These are phyloP conservation scores for Podosphaera leucotricha DNA, from an alignment of 2,329 filamentous ascomycete genomes.

Conservation along the genomic window DNA sequence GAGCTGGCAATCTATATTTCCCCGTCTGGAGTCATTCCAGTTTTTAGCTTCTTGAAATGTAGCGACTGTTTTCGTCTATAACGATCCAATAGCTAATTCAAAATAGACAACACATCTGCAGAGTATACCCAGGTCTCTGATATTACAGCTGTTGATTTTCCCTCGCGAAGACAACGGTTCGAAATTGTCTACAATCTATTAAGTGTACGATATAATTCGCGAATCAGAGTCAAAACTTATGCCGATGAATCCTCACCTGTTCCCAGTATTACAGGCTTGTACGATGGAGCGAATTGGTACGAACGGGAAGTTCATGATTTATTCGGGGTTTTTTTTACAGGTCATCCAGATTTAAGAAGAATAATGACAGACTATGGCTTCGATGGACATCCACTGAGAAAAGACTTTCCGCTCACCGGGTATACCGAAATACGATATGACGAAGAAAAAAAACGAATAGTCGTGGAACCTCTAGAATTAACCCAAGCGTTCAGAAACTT, in stretches of 20 bases:
- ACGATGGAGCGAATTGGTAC: slow-evolving; percentile 95
- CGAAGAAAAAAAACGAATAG: slow-evolving; percentile 99
- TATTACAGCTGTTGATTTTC: slow-evolving; percentile 89
- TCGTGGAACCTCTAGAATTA: slow-evolving; percentile 90
- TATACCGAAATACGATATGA: slow-evolving; percentile 97
- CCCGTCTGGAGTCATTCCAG: slow-evolving; percentile 67
- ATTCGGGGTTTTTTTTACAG: slow-evolving; percentile 90
- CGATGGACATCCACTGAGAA: slow-evolving; percentile 87
- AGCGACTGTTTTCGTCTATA: background rate
- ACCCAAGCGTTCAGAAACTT: slow-evolving; percentile 98
- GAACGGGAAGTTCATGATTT: slow-evolving; percentile 95
- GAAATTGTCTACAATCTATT: slow-evolving; percentile 97
- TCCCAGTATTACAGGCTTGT: slow-evolving; percentile 65
- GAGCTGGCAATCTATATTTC: slow-evolving; percentile 88
- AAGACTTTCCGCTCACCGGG: slow-evolving; percentile 93
- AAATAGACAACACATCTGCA: slow-evolving; percentile 69
- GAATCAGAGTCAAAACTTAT: slow-evolving; percentile 96
- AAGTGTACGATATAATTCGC: slow-evolving; percentile 84
- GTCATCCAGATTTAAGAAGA: slow-evolving; percentile 80
- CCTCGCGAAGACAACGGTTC: slow-evolving; percentile 84
- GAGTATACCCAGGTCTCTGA: slow-evolving; percentile 88
- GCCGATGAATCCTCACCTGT: slow-evolving; percentile 89
- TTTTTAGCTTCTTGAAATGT: slow-evolving; percentile 81
- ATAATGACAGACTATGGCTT: slow-evolving; percentile 99
- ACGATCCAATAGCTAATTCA: slow-evolving; percentile 4